Conservation (phyloP, 164 flowering plant species). For the Vitis rupestris region DNA sequence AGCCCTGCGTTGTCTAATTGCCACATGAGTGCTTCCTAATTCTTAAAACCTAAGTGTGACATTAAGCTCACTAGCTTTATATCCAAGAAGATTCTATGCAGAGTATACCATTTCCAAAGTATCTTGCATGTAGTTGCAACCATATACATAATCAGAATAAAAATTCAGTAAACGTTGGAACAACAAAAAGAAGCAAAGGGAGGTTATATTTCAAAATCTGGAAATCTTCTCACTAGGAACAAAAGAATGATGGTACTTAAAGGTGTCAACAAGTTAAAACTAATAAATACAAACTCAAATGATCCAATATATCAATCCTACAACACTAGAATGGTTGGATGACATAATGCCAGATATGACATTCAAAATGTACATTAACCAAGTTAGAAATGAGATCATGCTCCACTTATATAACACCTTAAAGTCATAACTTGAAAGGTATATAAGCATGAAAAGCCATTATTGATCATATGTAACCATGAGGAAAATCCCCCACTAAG, state of each 20-base stretch:
- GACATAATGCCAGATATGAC: neutral
- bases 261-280: conserved; percentile 1
- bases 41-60: too few species aligned
- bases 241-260: conserved; percentile 10
- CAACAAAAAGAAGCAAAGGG: too few species aligned
- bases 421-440: conserved; percentile 2
- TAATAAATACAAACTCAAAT: conserved; percentile 8
- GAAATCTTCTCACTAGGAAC: neutral
- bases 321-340: conserved; percentile 1
- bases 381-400: conserved; percentile 3
- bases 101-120: too few species aligned
- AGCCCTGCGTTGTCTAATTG: too few species aligned
- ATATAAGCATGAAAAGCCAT: neutral
- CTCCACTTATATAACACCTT: neutral
- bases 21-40: too few species aligned
- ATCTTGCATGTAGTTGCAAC: too few species aligned
- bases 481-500: conserved; percentile 26
- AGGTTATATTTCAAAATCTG: neutral
- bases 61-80: too few species aligned
- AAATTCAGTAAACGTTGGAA: too few species aligned
- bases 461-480: neutral
- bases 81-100: too few species aligned
- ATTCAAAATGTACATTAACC: conserved; percentile 14
- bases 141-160: too few species aligned
- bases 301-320: conserved; percentile 10